phyloP scores from a whole-genome alignment of 1,139 yeast genomes.

The Torulaspora pretoriensis region DNA sequence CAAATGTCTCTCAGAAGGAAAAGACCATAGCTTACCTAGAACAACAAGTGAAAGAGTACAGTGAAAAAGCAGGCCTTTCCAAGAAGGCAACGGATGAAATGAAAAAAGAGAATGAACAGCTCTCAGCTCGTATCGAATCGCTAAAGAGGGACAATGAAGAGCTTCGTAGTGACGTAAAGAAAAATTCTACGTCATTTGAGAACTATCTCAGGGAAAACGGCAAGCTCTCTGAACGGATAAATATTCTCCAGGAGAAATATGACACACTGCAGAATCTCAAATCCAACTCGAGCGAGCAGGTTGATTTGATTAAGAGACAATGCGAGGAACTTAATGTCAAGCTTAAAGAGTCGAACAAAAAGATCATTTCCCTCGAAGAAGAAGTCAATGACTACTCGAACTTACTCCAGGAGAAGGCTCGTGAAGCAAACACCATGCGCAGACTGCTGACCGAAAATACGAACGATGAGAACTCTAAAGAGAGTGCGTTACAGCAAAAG shows the following conservation, averaged over 20 bases:
- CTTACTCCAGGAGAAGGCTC: slow-evolving; percentile 69
- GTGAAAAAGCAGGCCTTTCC: slow-evolving; percentile 28
- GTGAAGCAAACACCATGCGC: slow-evolving; percentile 73
- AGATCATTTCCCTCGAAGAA: slow-evolving; percentile 68
- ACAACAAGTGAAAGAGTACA: slow-evolving; percentile 40
- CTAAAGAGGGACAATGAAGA: slow-evolving; percentile 39
- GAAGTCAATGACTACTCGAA: slow-evolving; percentile 72
- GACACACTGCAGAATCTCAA: slow-evolving; percentile 48
- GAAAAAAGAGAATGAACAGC: slow-evolving; percentile 31
- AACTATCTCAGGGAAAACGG: slow-evolving; percentile 54
- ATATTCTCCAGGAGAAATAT: slow-evolving; percentile 49
- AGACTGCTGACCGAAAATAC: slow-evolving; percentile 66
- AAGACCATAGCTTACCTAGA: slow-evolving; percentile 47
- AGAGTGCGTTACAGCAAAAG: slow-evolving; percentile 45
- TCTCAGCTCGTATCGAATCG: slow-evolving; percentile 31
- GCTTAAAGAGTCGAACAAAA: slow-evolving; percentile 56
- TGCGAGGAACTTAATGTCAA: slow-evolving; percentile 73
- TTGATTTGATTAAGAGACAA: slow-evolving; percentile 61
- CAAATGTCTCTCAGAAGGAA: slow-evolving; percentile 43
- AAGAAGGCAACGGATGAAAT: slow-evolving; percentile 22
- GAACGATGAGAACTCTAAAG: slow-evolving; percentile 48
- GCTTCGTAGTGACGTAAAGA: slow-evolving; percentile 42
- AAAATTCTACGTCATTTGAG: slow-evolving; percentile 43
- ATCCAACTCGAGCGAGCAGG: slow-evolving; percentile 48
- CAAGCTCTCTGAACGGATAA: slow-evolving; percentile 46